Percentiles rank a stretch among this genome's conserved stretches.
Evolutionary conservation across 306 rosid species (phyloP).

Genomic region (Lotus japonicus): DNA sequence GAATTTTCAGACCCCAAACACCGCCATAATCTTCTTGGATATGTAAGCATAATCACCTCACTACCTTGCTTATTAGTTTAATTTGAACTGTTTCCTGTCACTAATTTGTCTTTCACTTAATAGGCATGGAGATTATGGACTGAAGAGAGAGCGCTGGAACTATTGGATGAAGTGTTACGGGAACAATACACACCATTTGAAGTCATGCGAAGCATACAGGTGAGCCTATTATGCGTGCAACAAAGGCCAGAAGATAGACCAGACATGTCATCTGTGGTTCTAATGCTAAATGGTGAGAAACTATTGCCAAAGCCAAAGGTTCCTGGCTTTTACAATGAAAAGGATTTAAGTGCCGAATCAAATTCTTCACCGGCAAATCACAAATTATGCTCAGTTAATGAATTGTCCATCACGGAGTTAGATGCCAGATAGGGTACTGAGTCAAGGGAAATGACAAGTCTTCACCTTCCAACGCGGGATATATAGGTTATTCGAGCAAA

Average conservation of each 20-base stretch:
- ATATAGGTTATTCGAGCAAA: too few species aligned
- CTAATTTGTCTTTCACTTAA: neutral
- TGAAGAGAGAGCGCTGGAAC: neutral
- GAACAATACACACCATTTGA: neutral
- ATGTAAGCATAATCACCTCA: neutral
- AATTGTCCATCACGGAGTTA: neutral
- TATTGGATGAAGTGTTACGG: neutral
- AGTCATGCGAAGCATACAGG: neutral
- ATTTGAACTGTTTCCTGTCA: neutral
- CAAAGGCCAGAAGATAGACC: too few species aligned
- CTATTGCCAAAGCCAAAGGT: neutral
- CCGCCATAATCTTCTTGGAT: neutral
- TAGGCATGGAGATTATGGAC: constrained; percentile 2
- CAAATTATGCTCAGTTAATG: neutral
- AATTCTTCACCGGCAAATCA: neutral
- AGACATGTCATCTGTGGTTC: neutral
- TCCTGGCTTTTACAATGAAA: neutral
- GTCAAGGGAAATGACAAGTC: neutral
- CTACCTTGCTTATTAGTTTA: neutral
- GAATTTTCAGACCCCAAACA: neutral
- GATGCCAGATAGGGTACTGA: neutral
- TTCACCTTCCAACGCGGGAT: too few species aligned
- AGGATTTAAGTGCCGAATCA: neutral
- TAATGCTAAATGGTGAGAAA: neutral
- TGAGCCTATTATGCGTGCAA: too few species aligned